Base-by-base conservation (phyloP, 73 alveolate genomes). In the Loxodes magnus region DNA sequence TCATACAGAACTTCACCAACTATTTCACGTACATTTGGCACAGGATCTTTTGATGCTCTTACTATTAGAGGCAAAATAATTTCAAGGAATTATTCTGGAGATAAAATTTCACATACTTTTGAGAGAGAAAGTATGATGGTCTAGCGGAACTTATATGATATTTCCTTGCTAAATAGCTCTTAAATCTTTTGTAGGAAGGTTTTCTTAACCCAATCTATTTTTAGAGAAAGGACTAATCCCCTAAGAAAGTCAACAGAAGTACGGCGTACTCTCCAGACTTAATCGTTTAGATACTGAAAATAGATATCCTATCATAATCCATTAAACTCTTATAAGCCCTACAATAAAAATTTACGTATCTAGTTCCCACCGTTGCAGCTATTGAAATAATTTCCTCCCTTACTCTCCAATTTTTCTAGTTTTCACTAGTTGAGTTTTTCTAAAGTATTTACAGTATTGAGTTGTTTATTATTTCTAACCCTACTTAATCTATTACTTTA, bases 391-490 rank as follows among this genome's bases (percentile, higher is more conserved):
- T 93, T 26, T 90, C 88, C 70, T 74, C 77, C 54, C 98, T 71
- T 10, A 91, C 91, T 74, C 98, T 81, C 96, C 96, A 91, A 67
- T 91, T 88, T 30, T 90, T 78, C 62, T n/a, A n/a, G n/a, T n/a
- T n/a, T n/a, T 91, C n/a, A n/a, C n/a, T 96, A 51, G 74, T 79
- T 59, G 83, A 82, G 83, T 80, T 71, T 46, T 66, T 76, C 21
- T 78, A 71, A 4, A 87, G 65, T 34, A 87, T 67, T 3, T 75
- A 64, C 34, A 79, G 65, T 37, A 49, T 71, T 44, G 86, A 50
- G 30, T 68, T 51, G n/a, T n/a, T n/a, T 49, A 91, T 80, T 35
- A 84, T 48, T 33, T 88, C 94, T 22, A 87, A 79, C 7, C 96
- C 98, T 48, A 77, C 72, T 26, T 87, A 90, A 22, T 69, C 88